These are phyloP conservation scores for Rhipidocladum racemiflorum DNA, from an alignment of 176 grass and related monocot species.

Conservation along the genomic window DNA sequence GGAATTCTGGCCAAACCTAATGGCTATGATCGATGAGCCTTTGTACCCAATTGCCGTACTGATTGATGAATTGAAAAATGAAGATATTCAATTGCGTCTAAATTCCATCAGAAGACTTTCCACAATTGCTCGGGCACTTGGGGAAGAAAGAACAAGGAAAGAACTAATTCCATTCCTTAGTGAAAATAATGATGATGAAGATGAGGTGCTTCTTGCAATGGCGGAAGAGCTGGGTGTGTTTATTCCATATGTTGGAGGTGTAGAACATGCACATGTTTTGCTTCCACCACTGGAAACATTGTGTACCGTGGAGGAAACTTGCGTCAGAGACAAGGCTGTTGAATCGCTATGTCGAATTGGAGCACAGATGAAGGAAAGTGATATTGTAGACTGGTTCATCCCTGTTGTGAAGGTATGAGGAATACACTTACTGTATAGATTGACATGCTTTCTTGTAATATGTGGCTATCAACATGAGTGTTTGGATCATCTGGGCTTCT, in stretches of 20 bases:
- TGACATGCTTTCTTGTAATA: background rate
- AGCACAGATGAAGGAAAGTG: slow-evolving; percentile 76
- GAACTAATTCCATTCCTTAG: slow-evolving; percentile 75
- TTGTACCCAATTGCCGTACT: slow-evolving; percentile 69
- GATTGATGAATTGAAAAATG: slow-evolving; percentile 86
- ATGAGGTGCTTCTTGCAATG: slow-evolving; percentile 82
- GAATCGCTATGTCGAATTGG: slow-evolving; percentile 73
- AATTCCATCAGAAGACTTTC: slow-evolving; percentile 72
- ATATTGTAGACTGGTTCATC: slow-evolving; percentile 66
- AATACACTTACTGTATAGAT: background rate
- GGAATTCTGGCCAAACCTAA: slow-evolving; percentile 1
- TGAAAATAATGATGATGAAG: slow-evolving; percentile 84
- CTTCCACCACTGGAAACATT: slow-evolving; percentile 67
- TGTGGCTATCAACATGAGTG: background rate
- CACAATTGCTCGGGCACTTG: slow-evolving; percentile 74
- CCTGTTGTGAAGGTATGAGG: slow-evolving; percentile 61
- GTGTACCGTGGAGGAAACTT: slow-evolving; percentile 77
- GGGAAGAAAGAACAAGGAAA: slow-evolving; percentile 78
- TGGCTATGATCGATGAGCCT: slow-evolving; percentile 71
- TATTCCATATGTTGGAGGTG: slow-evolving; percentile 82
- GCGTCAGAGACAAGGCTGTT: slow-evolving; percentile 73
- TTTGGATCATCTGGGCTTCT: background rate
- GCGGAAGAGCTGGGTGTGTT: slow-evolving; percentile 80
- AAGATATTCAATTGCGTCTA: slow-evolving; percentile 79
- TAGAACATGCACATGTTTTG: slow-evolving; percentile 65